Evolutionary conservation across 139 green algal genomes (phyloP).

Genomic region (Ostreobium quekettii): DNA sequence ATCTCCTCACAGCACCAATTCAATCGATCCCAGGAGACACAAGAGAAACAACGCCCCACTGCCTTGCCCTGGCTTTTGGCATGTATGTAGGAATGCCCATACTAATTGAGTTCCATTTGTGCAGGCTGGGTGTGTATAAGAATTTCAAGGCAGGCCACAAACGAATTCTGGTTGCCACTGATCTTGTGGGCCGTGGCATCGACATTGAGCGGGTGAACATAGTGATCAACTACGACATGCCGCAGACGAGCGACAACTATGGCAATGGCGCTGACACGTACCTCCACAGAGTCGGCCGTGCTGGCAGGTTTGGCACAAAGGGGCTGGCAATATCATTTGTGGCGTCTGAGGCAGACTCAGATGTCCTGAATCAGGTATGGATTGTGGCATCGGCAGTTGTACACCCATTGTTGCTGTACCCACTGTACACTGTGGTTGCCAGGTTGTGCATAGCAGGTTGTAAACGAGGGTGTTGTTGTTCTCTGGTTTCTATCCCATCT

Average conservation of each 20-base stretch:
- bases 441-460: no score
- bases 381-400: no score
- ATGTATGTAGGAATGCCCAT: no score
- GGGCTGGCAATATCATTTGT: conserved; percentile 99
- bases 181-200: conserved; percentile 96
- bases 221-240: conserved; percentile 99
- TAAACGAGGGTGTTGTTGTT: no score
- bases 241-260: conserved; percentile 77
- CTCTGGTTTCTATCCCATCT: no score
- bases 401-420: no score
- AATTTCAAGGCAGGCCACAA: conserved; percentile 94
- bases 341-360: conserved; percentile 67
- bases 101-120: neutral
- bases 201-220: conserved; percentile 99
- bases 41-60: no score
- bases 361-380: conserved; percentile 75
- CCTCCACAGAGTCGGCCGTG: conserved; percentile 91
- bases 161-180: conserved; percentile 96
- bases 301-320: conserved; percentile 97
- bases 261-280: conserved; percentile 96
- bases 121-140: conserved; percentile 68
- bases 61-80: conserved; percentile 26
- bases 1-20: no score
- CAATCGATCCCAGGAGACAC: no score
- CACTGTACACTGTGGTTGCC: no score